A percentile compares a stretch with the other conserved stretches of the same genome.
phyloP scores from a whole-genome alignment of 2,329 filamentous ascomycete genomes.

The Escovopsis sp. region DNA sequence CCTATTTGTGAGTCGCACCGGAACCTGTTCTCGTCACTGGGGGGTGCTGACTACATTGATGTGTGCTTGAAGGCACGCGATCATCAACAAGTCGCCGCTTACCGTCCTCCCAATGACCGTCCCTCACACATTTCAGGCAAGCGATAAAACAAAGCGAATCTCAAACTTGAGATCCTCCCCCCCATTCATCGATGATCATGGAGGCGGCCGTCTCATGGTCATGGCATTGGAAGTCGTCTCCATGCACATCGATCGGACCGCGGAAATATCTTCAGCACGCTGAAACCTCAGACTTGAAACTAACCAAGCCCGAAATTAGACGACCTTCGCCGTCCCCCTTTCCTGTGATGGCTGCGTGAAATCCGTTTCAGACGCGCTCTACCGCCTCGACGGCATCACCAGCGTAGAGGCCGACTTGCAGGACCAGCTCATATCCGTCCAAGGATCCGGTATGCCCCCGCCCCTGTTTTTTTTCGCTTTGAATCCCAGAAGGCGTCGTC shows the following conservation, averaged over 20 bases:
- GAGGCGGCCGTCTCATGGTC: neutral
- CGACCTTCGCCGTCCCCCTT: slow-evolving; percentile 87
- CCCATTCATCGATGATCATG: too few relatives aligned
- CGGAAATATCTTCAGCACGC: too few relatives aligned
- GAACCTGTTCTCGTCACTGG: too few relatives aligned
- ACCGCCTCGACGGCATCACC: slow-evolving; percentile 63
- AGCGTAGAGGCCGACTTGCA: slow-evolving; percentile 72
- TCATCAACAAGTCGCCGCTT: too few relatives aligned
- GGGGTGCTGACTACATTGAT: too few relatives aligned
- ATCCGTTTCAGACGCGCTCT: slow-evolving; percentile 65
- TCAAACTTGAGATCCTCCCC: too few relatives aligned
- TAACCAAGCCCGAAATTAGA: slow-evolving; percentile 33
- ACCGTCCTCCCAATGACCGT: slow-evolving; percentile 24
- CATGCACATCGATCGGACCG: neutral
- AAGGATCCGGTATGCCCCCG: slow-evolving; percentile 54
- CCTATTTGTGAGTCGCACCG: too few relatives aligned
- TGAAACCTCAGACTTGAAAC: too few relatives aligned
- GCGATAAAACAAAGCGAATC: too few relatives aligned
- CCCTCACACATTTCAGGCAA: slow-evolving; percentile 32
- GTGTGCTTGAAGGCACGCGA: too few relatives aligned
- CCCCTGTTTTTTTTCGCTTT: neutral
- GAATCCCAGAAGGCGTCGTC: neutral
- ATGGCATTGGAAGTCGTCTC: neutral
- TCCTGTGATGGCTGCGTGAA: slow-evolving; percentile 82
- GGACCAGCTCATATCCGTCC: slow-evolving; percentile 69